Percentiles rank a stretch among this genome's conserved stretches.
Conservation (phyloP, 108 stramenopile species). For the Nitzschia palea region DNA sequence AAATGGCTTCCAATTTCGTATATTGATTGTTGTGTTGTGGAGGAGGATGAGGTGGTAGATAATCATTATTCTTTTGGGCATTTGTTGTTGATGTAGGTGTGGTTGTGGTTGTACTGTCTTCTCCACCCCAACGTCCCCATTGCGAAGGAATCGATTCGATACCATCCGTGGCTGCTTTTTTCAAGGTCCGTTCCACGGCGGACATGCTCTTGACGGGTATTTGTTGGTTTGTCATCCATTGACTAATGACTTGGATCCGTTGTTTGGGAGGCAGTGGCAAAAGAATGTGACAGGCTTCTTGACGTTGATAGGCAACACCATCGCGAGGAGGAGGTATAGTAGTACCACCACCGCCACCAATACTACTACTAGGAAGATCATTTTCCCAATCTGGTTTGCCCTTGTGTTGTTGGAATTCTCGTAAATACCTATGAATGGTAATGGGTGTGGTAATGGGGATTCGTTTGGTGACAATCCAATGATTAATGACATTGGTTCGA, state of each 20-base stretch:
- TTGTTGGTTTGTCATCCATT: background rate
- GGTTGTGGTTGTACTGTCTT: background rate
- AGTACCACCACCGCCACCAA: background rate
- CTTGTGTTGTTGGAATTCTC: background rate
- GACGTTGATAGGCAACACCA: background rate
- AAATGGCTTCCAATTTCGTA: constrained; percentile 9
- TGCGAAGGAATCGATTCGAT: background rate
- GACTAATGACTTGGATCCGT: background rate
- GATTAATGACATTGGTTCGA: background rate
- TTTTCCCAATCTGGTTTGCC: background rate
- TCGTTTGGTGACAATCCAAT: background rate
- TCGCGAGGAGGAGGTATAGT: background rate
- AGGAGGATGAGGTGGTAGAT: constrained; percentile 9
- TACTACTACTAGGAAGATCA: background rate
- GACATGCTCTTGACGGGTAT: background rate
- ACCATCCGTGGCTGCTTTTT: background rate
- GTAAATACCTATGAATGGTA: constrained; percentile 7
- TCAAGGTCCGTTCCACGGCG: background rate
- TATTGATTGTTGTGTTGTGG: constrained; percentile 4
- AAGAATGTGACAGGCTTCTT: background rate
- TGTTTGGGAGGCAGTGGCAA: background rate
- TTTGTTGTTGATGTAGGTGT: background rate
- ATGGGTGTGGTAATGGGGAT: background rate
- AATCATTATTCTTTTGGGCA: background rate
- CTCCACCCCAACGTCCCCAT: constrained; percentile 8